Percentiles rank a stretch among this genome's conserved stretches.
phyloP scores from a whole-genome alignment of 257 asterid genomes.

The Ilex asprella region DNA sequence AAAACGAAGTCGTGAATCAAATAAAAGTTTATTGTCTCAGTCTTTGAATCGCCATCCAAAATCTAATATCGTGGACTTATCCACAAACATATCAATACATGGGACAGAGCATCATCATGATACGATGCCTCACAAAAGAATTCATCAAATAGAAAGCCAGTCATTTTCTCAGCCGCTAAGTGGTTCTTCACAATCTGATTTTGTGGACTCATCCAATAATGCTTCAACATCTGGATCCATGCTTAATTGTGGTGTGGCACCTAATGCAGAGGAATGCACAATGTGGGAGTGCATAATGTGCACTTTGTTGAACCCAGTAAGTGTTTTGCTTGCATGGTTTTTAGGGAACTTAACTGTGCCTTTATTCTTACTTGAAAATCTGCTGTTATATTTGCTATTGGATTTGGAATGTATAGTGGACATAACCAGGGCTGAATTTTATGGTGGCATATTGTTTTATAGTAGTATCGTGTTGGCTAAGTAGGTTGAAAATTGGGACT shows the following conservation, averaged over 20 bases:
- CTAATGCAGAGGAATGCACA: conserved; percentile 16
- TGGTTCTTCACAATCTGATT: conserved; percentile 7
- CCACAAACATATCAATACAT: conserved; percentile 20
- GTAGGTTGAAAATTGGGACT: not conserved
- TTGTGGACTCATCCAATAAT: conserved; percentile 22
- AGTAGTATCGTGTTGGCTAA: not conserved
- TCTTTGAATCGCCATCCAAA: conserved; percentile 20
- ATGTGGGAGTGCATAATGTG: conserved; percentile 67
- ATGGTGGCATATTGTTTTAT: too few species aligned
- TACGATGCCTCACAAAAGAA: conserved; percentile 19
- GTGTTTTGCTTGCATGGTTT: conserved; percentile 17
- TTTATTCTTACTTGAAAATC: not conserved
- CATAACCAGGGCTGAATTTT: not conserved
- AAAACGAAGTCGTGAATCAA: conserved; percentile 50
- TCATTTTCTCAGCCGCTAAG: conserved; percentile 14
- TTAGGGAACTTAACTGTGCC: not conserved
- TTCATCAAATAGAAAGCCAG: conserved; percentile 8
- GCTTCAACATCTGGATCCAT: conserved; percentile 32
- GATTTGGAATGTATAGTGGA: not conserved
- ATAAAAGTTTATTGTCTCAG: conserved; percentile 17
- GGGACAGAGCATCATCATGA: conserved; percentile 17
- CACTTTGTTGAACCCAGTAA: conserved; percentile 84
- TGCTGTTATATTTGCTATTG: not conserved
- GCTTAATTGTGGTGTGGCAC: conserved; percentile 15
- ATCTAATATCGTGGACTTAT: conserved; percentile 31